Conservation (phyloP, 176 grass and related monocot genomes). For the Poa pratensis region DNA sequence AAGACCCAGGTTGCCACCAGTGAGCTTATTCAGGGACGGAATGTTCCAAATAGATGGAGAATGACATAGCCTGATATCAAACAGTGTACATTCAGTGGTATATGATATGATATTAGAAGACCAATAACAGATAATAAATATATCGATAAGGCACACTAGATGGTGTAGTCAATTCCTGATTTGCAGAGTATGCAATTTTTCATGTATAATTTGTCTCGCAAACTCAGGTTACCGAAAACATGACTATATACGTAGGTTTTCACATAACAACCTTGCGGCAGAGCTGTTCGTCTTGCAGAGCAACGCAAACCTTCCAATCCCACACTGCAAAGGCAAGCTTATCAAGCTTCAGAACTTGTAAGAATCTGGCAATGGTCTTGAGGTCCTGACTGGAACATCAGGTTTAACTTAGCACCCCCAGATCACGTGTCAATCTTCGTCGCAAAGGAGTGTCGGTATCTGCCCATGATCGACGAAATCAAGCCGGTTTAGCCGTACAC, state of each 20-base stretch:
- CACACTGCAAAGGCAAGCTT: conserved; percentile 30
- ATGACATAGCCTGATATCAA: conserved; percentile 8
- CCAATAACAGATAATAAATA: conserved; percentile 38
- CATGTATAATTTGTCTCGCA: neutral
- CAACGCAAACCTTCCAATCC: conserved; percentile 10
- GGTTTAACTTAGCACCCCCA: conserved; percentile 18
- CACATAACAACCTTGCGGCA: conserved; percentile 23
- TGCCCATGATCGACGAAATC: conserved; percentile 78
- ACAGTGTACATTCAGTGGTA: conserved; percentile 3
- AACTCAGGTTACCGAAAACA: conserved; percentile 36
- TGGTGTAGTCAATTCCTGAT: conserved; percentile 4
- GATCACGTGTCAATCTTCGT: conserved; percentile 52
- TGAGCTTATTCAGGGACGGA: too few species aligned
- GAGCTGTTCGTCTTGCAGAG: conserved; percentile 17
- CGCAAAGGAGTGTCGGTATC: conserved; percentile 81
- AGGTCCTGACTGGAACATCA: conserved; percentile 31
- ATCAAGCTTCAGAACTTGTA: conserved; percentile 28
- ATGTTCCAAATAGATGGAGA: neutral
- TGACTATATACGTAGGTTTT: conserved; percentile 41
- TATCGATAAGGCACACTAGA: neutral
- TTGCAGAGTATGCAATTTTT: conserved; percentile 5
- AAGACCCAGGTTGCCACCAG: too few species aligned
- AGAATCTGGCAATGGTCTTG: conserved; percentile 11
- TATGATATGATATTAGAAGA: conserved; percentile 21
- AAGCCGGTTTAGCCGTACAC: conserved; percentile 83